Conservation (phyloP, 352 stramenopile genomes). For the Globisporangium alternatum region DNA sequence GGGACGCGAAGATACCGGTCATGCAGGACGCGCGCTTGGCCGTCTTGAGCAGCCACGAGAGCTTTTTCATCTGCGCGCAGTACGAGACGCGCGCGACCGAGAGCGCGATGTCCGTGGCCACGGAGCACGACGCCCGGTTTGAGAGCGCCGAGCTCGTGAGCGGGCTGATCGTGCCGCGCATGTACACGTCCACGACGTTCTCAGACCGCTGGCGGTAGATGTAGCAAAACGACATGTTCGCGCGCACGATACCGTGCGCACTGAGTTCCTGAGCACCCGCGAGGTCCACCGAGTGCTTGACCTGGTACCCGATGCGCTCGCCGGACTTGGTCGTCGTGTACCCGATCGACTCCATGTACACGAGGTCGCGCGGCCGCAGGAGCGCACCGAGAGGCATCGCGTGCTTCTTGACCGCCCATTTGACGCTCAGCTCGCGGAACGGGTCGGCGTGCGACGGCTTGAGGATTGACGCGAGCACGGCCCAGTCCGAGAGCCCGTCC, state of each 20-base stretch:
- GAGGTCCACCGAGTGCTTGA: constrained; percentile 63
- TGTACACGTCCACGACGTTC: constrained; percentile 49
- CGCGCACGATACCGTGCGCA: constrained; percentile 37
- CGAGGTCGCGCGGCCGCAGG: constrained; percentile 58
- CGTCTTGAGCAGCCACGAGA: constrained; percentile 10
- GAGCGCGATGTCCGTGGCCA: constrained; percentile 8
- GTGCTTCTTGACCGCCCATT: constrained; percentile 55
- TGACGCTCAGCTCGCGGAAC: constrained; percentile 43
- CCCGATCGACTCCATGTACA: constrained; percentile 57
- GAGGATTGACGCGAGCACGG: constrained; percentile 37
- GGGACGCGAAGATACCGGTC: neutral
- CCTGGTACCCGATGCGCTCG: constrained; percentile 57
- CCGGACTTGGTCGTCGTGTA: constrained; percentile 33
- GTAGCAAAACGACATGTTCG: constrained; percentile 47
- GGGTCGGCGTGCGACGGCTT: constrained; percentile 38
- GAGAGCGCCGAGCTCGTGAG: constrained; percentile 7
- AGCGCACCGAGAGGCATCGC: constrained; percentile 32
- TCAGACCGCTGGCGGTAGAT: constrained; percentile 51
- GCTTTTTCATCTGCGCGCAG: constrained; percentile 18
- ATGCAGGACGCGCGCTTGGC: neutral
- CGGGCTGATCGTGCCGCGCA: constrained; percentile 13
- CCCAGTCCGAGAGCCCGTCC: constrained; percentile 46
- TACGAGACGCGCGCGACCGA: constrained; percentile 4
- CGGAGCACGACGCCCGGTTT: constrained; percentile 5
- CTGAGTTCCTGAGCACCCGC: constrained; percentile 33